Percentiles rank a stretch among this genome's conserved stretches.
These are phyloP conservation scores for Mortierella antarctica DNA, from an alignment of 192 early-diverging fungal genomes.

Conservation along the genomic window DNA sequence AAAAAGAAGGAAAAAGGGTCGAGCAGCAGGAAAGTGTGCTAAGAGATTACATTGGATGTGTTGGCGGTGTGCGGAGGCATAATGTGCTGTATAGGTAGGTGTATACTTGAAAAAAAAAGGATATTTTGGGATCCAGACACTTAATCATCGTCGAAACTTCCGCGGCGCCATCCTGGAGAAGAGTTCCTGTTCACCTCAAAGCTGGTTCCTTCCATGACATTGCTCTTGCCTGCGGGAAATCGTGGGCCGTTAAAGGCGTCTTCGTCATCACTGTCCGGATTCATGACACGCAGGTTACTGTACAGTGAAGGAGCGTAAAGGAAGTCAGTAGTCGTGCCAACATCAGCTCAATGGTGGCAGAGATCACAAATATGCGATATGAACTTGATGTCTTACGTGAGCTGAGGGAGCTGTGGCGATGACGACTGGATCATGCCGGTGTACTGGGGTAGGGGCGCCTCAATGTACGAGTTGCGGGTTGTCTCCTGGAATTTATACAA, in stretches of 20 bases:
- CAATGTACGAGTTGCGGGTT: constrained; percentile 35
- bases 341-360: background rate
- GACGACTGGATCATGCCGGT: constrained; percentile 42
- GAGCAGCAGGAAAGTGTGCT: no score
- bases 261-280: constrained; percentile 42
- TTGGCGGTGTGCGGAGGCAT: no score
- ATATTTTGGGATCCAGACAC: no score
- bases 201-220: background rate
- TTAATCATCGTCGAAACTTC: constrained; percentile 51
- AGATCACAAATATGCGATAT: no score
- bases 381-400: constrained; percentile 20
- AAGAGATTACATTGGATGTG: no score
- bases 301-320: background rate
- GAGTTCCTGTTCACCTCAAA: constrained; percentile 15
- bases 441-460: constrained; percentile 36
- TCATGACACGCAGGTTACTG: constrained; percentile 48
- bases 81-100: no score
- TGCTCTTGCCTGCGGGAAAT: background rate
- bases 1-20: no score
- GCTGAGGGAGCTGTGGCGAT: constrained; percentile 25
- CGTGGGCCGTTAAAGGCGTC: background rate
- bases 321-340: background rate
- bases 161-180: constrained; percentile 50
- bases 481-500: constrained; percentile 37
- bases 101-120: no score